Evolutionary conservation across 1,139 yeast genomes (phyloP).

Genomic region (Sugiyamaella novakii): DNA sequence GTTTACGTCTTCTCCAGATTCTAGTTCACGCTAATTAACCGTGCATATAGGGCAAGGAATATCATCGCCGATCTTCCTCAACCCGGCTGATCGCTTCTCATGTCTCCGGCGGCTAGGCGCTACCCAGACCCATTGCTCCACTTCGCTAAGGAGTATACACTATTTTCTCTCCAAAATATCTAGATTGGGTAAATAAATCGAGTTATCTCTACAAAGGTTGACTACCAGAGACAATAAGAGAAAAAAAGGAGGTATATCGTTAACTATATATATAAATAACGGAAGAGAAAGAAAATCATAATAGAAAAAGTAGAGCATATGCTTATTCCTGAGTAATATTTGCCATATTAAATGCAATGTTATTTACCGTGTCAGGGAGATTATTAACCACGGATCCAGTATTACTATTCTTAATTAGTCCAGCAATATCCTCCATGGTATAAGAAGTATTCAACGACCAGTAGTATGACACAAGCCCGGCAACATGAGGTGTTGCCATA

Average conservation of each 20-base stretch:
- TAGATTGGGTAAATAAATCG: too few relatives aligned
- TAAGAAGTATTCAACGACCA: slow-evolving; percentile 48
- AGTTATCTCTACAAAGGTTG: too few relatives aligned
- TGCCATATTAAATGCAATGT: slow-evolving; percentile 36
- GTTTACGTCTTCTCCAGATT: too few relatives aligned
- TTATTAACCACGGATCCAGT: slow-evolving; percentile 28
- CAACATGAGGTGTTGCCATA: slow-evolving; percentile 81
- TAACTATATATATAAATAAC: not conserved
- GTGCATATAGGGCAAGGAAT: slow-evolving; percentile 11
- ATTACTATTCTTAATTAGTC: slow-evolving; percentile 31
- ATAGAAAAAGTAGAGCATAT: not conserved
- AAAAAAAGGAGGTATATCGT: not conserved
- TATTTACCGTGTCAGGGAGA: slow-evolving; percentile 32
- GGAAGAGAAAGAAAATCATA: not conserved
- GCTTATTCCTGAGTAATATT: slow-evolving; percentile 7
- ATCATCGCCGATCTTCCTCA: slow-evolving; percentile 10
- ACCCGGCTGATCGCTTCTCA: too few relatives aligned
- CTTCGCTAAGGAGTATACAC: too few relatives aligned
- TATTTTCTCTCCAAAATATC: too few relatives aligned
- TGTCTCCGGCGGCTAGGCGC: too few relatives aligned
- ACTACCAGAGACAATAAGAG: not conserved
- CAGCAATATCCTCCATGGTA: slow-evolving; percentile 27
- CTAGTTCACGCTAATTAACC: slow-evolving; percentile 1
- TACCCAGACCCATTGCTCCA: too few relatives aligned
- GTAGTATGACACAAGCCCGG: slow-evolving; percentile 70